These are phyloP conservation scores for Populus alba DNA, from an alignment of 345 rosid species.

Conservation along the genomic window DNA sequence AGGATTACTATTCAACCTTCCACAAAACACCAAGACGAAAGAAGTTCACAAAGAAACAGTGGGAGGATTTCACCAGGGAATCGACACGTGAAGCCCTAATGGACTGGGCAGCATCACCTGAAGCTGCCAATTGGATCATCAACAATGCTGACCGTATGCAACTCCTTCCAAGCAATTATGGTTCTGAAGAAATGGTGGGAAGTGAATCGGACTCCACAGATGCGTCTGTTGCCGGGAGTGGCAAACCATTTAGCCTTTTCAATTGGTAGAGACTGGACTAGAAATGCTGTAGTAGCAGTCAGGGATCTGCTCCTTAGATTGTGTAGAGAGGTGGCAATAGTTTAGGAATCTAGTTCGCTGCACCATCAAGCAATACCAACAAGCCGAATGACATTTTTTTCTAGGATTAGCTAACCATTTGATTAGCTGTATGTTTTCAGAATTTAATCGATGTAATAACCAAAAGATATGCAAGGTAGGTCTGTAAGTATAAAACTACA, in stretches of 20 bases:
- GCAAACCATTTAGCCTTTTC: conserved; percentile 36
- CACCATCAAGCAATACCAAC: background rate
- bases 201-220: conserved; percentile 67
- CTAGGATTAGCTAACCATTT: background rate
- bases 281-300: background rate
- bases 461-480: background rate
- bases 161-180: conserved; percentile 44
- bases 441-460: background rate
- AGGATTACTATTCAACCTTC: conserved; percentile 63
- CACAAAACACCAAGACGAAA: conserved; percentile 55
- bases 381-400: background rate
- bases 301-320: background rate
- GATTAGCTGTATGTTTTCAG: background rate
- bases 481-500: background rate
- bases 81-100: conserved; percentile 32
- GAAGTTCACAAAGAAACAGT: conserved; percentile 62
- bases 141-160: conserved; percentile 68
- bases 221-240: conserved; percentile 29
- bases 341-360: conserved; percentile 1
- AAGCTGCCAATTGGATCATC: conserved; percentile 67
- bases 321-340: background rate
- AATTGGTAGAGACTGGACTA: conserved; percentile 26
- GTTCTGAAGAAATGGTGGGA: conserved; percentile 50
- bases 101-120: conserved; percentile 60
- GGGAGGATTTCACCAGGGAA: conserved; percentile 70